A percentile compares a stretch with the other conserved stretches of the same genome.
phyloP scores from a whole-genome alignment of 2,329 filamentous ascomycete genomes.

The Venturia pyrina region DNA sequence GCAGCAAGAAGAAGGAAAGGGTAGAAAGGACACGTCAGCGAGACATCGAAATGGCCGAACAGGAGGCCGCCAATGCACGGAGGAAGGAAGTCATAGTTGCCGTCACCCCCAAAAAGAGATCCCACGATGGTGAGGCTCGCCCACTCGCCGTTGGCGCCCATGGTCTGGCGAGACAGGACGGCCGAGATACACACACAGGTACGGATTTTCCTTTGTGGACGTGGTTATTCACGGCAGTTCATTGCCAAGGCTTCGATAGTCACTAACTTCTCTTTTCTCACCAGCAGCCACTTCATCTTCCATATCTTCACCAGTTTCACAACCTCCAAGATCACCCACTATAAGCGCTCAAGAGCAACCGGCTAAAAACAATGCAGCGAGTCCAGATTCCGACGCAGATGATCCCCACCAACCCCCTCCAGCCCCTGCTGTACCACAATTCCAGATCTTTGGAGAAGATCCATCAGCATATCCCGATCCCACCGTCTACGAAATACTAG shows the following conservation, averaged over 20 bases:
- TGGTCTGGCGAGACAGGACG: constrained; percentile 54
- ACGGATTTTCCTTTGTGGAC: constrained; percentile 18
- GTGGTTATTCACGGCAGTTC: background rate
- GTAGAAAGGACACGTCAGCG: constrained; percentile 43
- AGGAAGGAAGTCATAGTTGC: constrained; percentile 22
- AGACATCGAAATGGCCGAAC: constrained; percentile 39
- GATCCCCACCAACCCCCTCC: constrained; percentile 50
- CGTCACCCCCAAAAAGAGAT: constrained; percentile 56
- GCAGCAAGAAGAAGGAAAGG: constrained; percentile 53
- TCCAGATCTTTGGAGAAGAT: constrained; percentile 85
- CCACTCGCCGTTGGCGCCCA: constrained; percentile 53
- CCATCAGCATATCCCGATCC: constrained; percentile 85
- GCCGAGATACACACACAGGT: constrained; percentile 48
- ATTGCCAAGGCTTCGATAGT: background rate
- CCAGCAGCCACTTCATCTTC: constrained; percentile 27
- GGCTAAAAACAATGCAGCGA: constrained; percentile 8
- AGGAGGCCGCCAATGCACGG: constrained; percentile 39
- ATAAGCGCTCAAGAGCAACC: constrained; percentile 46
- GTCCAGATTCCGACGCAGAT: constrained; percentile 34
- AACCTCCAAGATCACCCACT: constrained; percentile 32
- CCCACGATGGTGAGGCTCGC: constrained; percentile 49
- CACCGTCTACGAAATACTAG: constrained; percentile 85
- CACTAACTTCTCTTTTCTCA: background rate
- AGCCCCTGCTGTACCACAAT: constrained; percentile 55
- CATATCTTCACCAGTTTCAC: constrained; percentile 30